Evolutionary conservation across 257 asterid genomes (phyloP).

Genomic region (Prunella vulgaris): DNA sequence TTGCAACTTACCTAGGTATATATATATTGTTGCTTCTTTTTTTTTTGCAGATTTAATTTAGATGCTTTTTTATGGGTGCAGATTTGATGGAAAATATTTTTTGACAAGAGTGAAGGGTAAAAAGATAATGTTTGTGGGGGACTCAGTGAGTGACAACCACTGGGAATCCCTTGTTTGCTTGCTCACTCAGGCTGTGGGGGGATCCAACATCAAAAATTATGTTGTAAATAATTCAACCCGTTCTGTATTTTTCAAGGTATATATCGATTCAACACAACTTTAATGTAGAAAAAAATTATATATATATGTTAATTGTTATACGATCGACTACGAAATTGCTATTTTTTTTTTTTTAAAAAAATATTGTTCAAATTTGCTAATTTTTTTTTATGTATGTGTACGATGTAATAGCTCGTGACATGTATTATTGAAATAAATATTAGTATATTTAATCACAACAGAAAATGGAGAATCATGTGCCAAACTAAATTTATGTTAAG

Average conservation of each 20-base stretch:
- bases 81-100: slow-evolving; percentile 52
- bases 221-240: not conserved
- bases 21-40: slow-evolving; percentile 15
- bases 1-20: slow-evolving; percentile 52
- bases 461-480: not conserved
- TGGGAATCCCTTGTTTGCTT: slow-evolving; percentile 55
- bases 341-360: no score
- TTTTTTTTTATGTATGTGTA: no score
- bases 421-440: no score
- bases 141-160: slow-evolving; percentile 53
- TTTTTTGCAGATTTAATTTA: not conserved
- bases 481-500: not conserved
- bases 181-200: slow-evolving; percentile 28
- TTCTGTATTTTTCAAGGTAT: slow-evolving; percentile 42
- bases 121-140: slow-evolving; percentile 59
- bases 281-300: no score
- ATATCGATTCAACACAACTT: not conserved
- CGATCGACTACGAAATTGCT: no score
- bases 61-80: not conserved
- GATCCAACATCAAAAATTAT: slow-evolving; percentile 17
- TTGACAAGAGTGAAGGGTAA: slow-evolving; percentile 47
- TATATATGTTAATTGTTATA: no score
- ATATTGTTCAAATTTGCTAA: no score
- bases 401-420: no score
- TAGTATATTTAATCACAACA: not conserved